phyloP scores from a whole-genome alignment of 768 basidiomycete genomes.

The Suillus occidentalis region DNA sequence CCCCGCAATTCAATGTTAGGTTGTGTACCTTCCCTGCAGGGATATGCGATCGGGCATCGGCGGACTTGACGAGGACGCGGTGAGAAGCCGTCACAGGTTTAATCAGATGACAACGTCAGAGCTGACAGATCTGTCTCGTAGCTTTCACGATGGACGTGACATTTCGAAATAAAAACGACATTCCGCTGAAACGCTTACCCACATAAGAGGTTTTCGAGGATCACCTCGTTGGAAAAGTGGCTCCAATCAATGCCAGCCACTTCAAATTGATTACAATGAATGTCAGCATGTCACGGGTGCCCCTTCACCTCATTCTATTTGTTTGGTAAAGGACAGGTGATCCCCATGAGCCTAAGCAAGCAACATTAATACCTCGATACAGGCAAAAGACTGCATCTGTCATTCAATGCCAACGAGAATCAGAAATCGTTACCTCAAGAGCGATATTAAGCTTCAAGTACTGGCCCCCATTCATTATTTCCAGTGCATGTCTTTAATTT shows the following conservation, averaged over 20 bases:
- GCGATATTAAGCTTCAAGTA: slow-evolving; percentile 55
- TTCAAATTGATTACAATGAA: neutral
- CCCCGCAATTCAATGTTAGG: slow-evolving; percentile 38
- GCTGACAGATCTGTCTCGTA: slow-evolving; percentile 43
- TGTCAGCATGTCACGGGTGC: neutral
- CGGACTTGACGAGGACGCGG: slow-evolving; percentile 53
- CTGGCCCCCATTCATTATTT: slow-evolving; percentile 47
- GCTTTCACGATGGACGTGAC: slow-evolving; percentile 45
- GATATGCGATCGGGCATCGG: slow-evolving; percentile 50
- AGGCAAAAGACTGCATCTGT: neutral
- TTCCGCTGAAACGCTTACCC: slow-evolving; percentile 45
- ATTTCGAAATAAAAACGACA: slow-evolving; percentile 35
- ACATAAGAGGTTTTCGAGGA: slow-evolving; percentile 58
- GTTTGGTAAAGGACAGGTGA: slow-evolving; percentile 65
- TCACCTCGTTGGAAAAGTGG: slow-evolving; percentile 61
- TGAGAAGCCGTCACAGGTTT: slow-evolving; percentile 74
- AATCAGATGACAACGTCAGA: slow-evolving; percentile 68
- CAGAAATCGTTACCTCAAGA: slow-evolving; percentile 46
- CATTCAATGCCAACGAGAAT: neutral
- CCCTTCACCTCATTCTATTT: slow-evolving; percentile 50
- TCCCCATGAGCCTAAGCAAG: slow-evolving; percentile 43
- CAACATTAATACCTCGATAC: slow-evolving; percentile 12
- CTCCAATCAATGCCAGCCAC: slow-evolving; percentile 55
- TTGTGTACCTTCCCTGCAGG: slow-evolving; percentile 68
- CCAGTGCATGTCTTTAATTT: slow-evolving; percentile 50